Evolutionary conservation across 78 protist genomes (phyloP).

Genomic region (Dictyostelium capitatum): DNA sequence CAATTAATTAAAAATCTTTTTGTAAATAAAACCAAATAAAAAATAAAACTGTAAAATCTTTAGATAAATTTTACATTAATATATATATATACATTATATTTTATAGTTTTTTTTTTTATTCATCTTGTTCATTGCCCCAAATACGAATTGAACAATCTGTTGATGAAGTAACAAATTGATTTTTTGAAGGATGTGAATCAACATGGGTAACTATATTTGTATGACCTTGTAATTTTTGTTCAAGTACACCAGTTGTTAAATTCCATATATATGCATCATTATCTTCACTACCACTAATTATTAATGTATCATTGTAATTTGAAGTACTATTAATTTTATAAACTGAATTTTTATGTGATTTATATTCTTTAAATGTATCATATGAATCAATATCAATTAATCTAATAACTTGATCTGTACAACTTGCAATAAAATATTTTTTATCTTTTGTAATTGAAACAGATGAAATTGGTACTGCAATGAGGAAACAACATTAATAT

Average conservation of each 20-base stretch:
- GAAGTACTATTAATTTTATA: slow-evolving; percentile 64
- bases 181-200: slow-evolving; percentile 70
- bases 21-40: not conserved
- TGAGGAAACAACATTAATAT: not conserved
- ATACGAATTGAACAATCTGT: slow-evolving; percentile 48
- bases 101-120: not conserved
- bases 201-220: slow-evolving; percentile 10
- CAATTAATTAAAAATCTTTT: not conserved
- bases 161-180: slow-evolving; percentile 51
- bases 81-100: too few species aligned
- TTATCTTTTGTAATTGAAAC: slow-evolving; percentile 73
- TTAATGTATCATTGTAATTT: slow-evolving; percentile 50
- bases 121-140: slow-evolving; percentile 28
- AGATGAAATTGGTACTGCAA: slow-evolving; percentile 59
- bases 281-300: slow-evolving; percentile 81
- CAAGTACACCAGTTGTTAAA: slow-evolving; percentile 1
- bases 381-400: slow-evolving; percentile 76
- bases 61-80: not conserved
- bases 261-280: slow-evolving; percentile 62
- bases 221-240: slow-evolving; percentile 35
- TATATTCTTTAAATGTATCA: slow-evolving; percentile 52
- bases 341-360: slow-evolving; percentile 39
- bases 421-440: slow-evolving; percentile 73
- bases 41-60: not conserved
- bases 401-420: slow-evolving; percentile 24